Evolutionary conservation across 345 rosid species (phyloP).

Genomic region (Syzygium aromaticum): DNA sequence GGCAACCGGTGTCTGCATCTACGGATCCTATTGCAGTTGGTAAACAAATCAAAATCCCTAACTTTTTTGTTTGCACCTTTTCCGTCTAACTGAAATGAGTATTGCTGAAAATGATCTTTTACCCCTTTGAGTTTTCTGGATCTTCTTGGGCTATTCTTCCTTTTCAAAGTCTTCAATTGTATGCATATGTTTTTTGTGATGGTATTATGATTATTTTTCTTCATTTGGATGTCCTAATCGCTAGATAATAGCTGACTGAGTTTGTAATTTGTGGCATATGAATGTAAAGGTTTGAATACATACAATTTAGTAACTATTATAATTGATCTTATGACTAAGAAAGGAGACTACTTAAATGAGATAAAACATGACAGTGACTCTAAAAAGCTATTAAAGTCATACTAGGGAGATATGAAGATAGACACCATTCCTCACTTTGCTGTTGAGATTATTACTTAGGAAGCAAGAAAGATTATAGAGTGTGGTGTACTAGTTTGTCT

Average conservation of each 20-base stretch:
- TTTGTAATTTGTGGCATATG: neutral
- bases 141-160: neutral
- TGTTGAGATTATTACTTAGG: neutral
- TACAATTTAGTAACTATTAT: neutral
- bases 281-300: neutral
- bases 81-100: neutral
- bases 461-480: neutral
- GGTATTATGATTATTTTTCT: neutral
- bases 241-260: neutral
- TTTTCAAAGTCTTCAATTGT: neutral
- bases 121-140: neutral
- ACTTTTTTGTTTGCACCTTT: neutral
- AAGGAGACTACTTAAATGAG: neutral
- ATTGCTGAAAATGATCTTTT: neutral
- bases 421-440: neutral
- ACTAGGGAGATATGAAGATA: neutral
- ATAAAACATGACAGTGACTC: neutral
- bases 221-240: neutral
- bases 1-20: conserved; percentile 93
- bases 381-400: neutral
- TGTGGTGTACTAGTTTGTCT: neutral
- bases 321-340: neutral
- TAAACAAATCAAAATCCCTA: conserved; percentile 12
- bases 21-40: conserved; percentile 93
- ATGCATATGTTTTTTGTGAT: neutral